A percentile compares a stretch with the other conserved stretches of the same genome.
These are phyloP conservation scores for Candida sojae DNA, from an alignment of 1,139 yeast species.

Conservation along the genomic window DNA sequence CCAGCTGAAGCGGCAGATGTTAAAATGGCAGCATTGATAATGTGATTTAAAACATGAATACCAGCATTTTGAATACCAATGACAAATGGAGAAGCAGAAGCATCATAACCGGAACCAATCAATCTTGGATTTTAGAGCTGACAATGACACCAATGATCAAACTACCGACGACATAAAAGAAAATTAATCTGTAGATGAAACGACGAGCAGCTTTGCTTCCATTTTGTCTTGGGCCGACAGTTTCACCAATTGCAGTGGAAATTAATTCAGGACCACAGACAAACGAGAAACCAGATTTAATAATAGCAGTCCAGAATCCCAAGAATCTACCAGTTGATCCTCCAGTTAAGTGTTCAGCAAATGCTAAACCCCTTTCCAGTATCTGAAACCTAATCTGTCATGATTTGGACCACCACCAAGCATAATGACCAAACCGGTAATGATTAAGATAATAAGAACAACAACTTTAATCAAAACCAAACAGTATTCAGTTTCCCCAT, in stretches of 20 bases:
- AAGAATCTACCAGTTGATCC: constrained; percentile 62
- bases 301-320: constrained; percentile 44
- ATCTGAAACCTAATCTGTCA: constrained; percentile 61
- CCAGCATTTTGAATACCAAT: constrained; percentile 59
- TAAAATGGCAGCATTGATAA: constrained; percentile 68
- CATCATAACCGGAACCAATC: constrained; percentile 37
- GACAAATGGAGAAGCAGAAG: constrained; percentile 54
- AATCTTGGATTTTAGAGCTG: constrained; percentile 37
- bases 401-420: constrained; percentile 59
- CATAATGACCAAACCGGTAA: constrained; percentile 43
- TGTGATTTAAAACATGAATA: constrained; percentile 60
- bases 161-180: constrained; percentile 46
- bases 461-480: constrained; percentile 49
- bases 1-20: constrained; percentile 72
- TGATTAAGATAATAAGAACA: constrained; percentile 39
- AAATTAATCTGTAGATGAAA: constrained; percentile 47
- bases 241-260: constrained; percentile 45
- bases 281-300: constrained; percentile 45
- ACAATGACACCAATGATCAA: constrained; percentile 51
- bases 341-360: constrained; percentile 40
- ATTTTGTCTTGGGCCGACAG: constrained; percentile 45
- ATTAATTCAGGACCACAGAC: constrained; percentile 37
- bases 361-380: constrained; percentile 63
- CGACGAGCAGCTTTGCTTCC: constrained; percentile 48
- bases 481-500: constrained; percentile 70